Base-by-base conservation (phyloP, 768 basidiomycete genomes). In the Boletus sensibilis region DNA sequence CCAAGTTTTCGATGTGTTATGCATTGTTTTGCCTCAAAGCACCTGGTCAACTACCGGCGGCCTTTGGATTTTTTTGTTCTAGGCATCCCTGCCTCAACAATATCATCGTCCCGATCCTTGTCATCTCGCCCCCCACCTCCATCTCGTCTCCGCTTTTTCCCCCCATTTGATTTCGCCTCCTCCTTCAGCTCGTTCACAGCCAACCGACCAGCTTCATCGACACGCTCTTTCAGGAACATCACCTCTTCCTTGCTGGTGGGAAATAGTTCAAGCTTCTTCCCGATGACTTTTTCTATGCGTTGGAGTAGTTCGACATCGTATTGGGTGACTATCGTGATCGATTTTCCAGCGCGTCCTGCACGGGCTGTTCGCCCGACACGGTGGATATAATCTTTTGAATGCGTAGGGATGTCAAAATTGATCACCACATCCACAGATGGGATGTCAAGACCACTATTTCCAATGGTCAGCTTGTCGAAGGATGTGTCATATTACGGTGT, bases 331-430 rank as follows among this genome's bases (percentile, higher is more conserved):
- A 99, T 82, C n/a, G 95, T 97, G 65, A 99, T 90, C 1, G 92
- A 88, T 76, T 98, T 98, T 42, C 97, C 97, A 2, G 94, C 86
- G 41, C 97, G 85, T n/a, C 97, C 97, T 3, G 97, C 97, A 68
- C 97, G 89, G 7, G 97, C 97, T 33, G 97, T 99, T 54, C 97
- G 85, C 38, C 97, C 97, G 11, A 99, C 97, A 42, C 97, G 86
- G 70, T 99, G 97, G 48, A 99, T 97, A 74, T 99, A 99, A 72
- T 98, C 97, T 77, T 99, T 98, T 16, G 95, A 98, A 70, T 98
- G 92, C 1, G 92, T 92, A 1, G 97, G 97, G 60, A 98, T 89
- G 72, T 97, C 95, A 71, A 92, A 99, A 74, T 99, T 99, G 74
- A 99, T 92, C 55, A 99, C 95, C 35, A 95, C 78, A 68, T 99